Conservation (phyloP, 2,329 filamentous ascomycete species). For the Emergomyces pasteurianus region DNA sequence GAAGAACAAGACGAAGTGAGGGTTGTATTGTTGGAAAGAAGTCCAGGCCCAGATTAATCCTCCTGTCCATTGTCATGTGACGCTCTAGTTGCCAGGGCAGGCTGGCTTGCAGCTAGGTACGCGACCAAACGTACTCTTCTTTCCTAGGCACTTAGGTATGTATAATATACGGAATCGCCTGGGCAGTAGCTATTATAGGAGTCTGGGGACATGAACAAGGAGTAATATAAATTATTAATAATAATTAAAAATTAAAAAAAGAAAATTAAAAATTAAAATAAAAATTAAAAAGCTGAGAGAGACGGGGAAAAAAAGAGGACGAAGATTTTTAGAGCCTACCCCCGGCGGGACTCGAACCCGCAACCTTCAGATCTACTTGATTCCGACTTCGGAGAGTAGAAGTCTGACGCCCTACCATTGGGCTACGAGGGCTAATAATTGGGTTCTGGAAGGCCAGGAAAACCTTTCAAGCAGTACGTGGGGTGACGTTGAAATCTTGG, state of each 20-base stretch:
- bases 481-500: too few species aligned
- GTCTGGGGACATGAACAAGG: too few species aligned
- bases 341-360: slow-evolving; percentile 1
- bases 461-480: background rate
- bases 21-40: too few species aligned
- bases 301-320: background rate
- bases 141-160: background rate
- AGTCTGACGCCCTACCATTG: slow-evolving; percentile 2
- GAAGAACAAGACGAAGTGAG: background rate
- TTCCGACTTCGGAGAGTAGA: background rate
- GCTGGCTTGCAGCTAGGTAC: too few species aligned
- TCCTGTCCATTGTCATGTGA: too few species aligned
- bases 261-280: slow-evolving; percentile 10
- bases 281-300: slow-evolving; percentile 9
- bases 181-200: too few species aligned
- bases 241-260: too few species aligned
- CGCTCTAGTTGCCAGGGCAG: too few species aligned
- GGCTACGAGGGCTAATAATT: background rate
- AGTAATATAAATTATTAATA: too few species aligned
- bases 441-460: background rate
- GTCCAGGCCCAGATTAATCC: too few species aligned
- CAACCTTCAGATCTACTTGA: background rate
- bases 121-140: background rate
- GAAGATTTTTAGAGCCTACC: background rate
- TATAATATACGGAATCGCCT: too few species aligned